phyloP scores from a whole-genome alignment of 768 basidiomycete species.

The Lactarius deliciosus region DNA sequence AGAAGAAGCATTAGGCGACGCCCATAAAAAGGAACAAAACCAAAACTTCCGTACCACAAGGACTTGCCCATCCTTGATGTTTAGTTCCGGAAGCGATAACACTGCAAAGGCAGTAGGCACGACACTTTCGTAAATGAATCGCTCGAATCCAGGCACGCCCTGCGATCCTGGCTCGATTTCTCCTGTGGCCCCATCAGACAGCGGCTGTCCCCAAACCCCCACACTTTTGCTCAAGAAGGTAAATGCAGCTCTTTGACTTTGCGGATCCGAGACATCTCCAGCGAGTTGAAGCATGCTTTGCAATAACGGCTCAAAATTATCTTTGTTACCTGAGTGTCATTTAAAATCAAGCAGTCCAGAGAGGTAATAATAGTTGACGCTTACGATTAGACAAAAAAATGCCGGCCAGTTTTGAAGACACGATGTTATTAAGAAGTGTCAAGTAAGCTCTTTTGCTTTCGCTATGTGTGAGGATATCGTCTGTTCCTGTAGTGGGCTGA shows the following conservation, averaged over 20 bases:
- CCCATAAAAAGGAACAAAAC: slow-evolving; percentile 1
- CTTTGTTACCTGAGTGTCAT: slow-evolving; percentile 58
- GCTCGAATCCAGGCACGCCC: slow-evolving; percentile 84
- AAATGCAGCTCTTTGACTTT: slow-evolving; percentile 77
- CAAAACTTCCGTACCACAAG: slow-evolving; percentile 62
- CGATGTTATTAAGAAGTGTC: slow-evolving; percentile 72
- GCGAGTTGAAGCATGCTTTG: slow-evolving; percentile 71
- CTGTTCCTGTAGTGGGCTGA: slow-evolving; percentile 83
- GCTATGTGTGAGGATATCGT: slow-evolving; percentile 73
- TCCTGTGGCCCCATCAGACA: slow-evolving; percentile 35
- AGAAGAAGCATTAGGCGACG: not conserved
- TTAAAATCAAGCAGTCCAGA: slow-evolving; percentile 2
- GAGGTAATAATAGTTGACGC: slow-evolving; percentile 33
- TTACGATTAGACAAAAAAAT: slow-evolving; percentile 87
- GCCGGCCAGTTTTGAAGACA: slow-evolving; percentile 75
- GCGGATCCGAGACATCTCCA: slow-evolving; percentile 72
- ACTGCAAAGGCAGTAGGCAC: slow-evolving; percentile 82
- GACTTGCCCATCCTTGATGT: slow-evolving; percentile 85
- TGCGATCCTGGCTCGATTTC: slow-evolving; percentile 30
- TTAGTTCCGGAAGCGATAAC: slow-evolving; percentile 75
- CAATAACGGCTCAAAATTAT: slow-evolving; percentile 69
- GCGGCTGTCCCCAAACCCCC: slow-evolving; percentile 63
- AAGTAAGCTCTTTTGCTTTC: slow-evolving; percentile 92
- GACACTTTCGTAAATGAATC: slow-evolving; percentile 84
- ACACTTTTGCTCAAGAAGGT: slow-evolving; percentile 72